Evolutionary conservation across 306 rosid genomes (phyloP), one percentile per base, ranked within the genome.

Genomic region (Heteromeles arbutifolia): DNA sequence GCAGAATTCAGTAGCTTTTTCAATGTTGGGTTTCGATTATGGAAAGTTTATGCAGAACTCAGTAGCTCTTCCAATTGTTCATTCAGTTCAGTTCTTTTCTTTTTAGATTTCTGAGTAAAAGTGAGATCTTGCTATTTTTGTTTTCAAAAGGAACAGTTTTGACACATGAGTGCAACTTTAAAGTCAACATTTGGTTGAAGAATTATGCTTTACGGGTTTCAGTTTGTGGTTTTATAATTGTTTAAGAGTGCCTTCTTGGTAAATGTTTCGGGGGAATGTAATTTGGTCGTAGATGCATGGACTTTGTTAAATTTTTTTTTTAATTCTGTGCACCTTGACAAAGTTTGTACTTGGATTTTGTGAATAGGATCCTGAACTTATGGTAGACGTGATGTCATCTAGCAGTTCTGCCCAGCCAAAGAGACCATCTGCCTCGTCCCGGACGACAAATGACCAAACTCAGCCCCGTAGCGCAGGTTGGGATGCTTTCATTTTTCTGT

Each of bases 351-450:
- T 68, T 88, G 69, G 69, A 59, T 76, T 74, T 58, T 22, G 48
- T 63, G 45, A 34, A 43, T 90, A 96, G 99, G 98, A 96, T 84
- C 84, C 91, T 48, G 98, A 87, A 64, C 88, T 96, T n/a, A 78
- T 86, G 70, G 98, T 92, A 29, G 98, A 92, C 68, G 79, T 90
- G 31, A 88, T 92, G 91, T 84, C 96, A 34, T 4, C 87, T 50
- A 24, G 82, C 65, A 75, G 90, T 81, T 85, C 97, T 72, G 79
- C 97, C 65, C 96, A 84, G 84, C 83, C 96, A 59, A 70, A 86
- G 34, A 86, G 93, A 78, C 77, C 93, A 13, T 80, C 97, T 39
- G 52, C 88, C 3, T 53, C 92, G 19, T 64, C 87, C 17, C 70
- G 88, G 59, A 76, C 86, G 12, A 45, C 90, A 73, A 89, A 82